Conservation (phyloP, 108 stramenopile species). For the Nitzschia palea region DNA sequence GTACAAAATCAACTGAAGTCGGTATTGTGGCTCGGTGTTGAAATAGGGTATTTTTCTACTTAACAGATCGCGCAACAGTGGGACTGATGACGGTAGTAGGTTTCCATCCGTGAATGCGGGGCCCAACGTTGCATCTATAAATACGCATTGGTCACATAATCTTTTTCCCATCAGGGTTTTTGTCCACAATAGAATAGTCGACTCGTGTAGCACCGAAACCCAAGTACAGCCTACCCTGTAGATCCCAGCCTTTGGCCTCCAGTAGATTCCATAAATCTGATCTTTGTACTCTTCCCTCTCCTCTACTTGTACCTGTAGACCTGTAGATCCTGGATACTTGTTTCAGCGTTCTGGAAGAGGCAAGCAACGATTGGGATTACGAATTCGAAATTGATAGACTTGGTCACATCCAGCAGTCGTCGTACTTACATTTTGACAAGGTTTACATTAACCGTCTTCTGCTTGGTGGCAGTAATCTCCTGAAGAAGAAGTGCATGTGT, state of each 20-base stretch:
- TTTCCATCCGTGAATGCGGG: too few species aligned
- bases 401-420: neutral
- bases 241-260: conserved; percentile 63
- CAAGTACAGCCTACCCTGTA: conserved; percentile 59
- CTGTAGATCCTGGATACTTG: conserved; percentile 7
- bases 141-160: too few species aligned
- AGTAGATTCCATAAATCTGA: conserved; percentile 26
- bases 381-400: neutral
- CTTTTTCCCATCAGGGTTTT: neutral
- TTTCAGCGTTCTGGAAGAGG: neutral
- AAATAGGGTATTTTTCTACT: too few species aligned
- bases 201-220: conserved; percentile 52
- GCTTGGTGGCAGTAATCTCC: conserved; percentile 13
- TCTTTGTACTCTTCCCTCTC: conserved; percentile 10
- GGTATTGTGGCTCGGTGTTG: too few species aligned
- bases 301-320: conserved; percentile 9
- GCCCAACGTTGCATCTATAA: too few species aligned
- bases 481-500: conserved; percentile 55
- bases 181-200: neutral
- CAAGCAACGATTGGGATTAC: neutral
- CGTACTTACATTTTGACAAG: conserved; percentile 8
- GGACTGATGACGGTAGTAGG: too few species aligned
- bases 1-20: too few species aligned
- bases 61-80: too few species aligned
- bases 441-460: neutral